Evolutionary conservation across 2,329 filamentous ascomycete genomes (phyloP).

Genomic region (Metarhizium rileyi): DNA sequence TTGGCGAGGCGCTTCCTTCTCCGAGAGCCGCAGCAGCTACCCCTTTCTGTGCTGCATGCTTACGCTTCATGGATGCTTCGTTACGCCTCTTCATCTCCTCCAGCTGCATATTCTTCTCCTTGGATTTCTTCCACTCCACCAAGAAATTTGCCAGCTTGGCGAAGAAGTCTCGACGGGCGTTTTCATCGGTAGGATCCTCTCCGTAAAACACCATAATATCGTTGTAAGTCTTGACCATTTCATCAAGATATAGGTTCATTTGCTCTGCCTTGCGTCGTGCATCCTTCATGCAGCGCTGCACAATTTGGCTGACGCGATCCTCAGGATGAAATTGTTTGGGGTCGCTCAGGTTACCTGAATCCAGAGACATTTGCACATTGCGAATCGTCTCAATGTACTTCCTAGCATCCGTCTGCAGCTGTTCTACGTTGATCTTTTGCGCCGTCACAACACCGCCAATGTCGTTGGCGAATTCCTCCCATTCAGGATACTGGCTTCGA

Average conservation of each 20-base stretch:
- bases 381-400: constrained; percentile 91
- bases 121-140: constrained; percentile 89
- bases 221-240: constrained; percentile 84
- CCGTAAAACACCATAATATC: constrained; percentile 97
- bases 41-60: constrained; percentile 61
- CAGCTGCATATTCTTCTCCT: constrained; percentile 76
- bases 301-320: constrained; percentile 84
- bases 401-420: constrained; percentile 76
- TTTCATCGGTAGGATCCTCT: constrained; percentile 86
- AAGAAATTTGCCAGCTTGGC: constrained; percentile 85
- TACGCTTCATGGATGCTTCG: constrained; percentile 87
- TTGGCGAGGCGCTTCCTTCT: constrained; percentile 52
- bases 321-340: constrained; percentile 97
- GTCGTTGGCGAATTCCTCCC: constrained; percentile 80
- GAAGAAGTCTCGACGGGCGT: constrained; percentile 91
- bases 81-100: constrained; percentile 80
- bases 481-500: constrained; percentile 90
- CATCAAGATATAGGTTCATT: constrained; percentile 84
- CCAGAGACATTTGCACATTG: constrained; percentile 85
- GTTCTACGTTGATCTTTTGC: constrained; percentile 92
- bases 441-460: constrained; percentile 67
- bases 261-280: constrained; percentile 92
- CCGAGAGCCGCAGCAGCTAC: constrained; percentile 16
- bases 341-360: constrained; percentile 89
- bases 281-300: constrained; percentile 93